A percentile compares a stretch with the other conserved stretches of the same genome.
Evolutionary conservation across 345 rosid genomes (phyloP).

Genomic region (Hibiscus trionum): DNA sequence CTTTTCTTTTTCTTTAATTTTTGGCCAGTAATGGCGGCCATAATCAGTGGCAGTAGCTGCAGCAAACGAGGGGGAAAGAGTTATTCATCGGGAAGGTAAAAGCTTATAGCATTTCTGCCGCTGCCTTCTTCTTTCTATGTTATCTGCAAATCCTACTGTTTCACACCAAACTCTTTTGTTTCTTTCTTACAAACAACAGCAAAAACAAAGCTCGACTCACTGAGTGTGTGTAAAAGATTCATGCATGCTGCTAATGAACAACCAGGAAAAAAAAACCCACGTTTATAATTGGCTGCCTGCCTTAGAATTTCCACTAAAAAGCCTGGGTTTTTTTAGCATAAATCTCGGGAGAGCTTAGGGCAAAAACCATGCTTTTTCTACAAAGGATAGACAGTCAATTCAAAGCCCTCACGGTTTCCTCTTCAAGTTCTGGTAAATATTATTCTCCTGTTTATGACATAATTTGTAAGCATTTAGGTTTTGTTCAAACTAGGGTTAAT

Average conservation of each 20-base stretch:
- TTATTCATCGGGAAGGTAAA: conserved; percentile 85
- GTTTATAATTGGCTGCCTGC: conserved; percentile 13
- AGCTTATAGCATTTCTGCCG: conserved; percentile 8
- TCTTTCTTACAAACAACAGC: not conserved
- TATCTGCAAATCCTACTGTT: conserved; percentile 8
- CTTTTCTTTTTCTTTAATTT: not conserved
- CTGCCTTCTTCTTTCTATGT: not conserved
- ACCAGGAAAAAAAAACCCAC: conserved; percentile 11
- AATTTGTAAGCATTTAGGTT: not conserved
- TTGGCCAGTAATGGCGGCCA: conserved; percentile 64
- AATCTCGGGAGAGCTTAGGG: conserved; percentile 68
- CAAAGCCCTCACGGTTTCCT: conserved; percentile 61
- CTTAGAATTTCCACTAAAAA: conserved; percentile 48
- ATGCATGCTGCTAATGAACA: conserved; percentile 4
- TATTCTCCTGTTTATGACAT: not conserved
- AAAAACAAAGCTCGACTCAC: not conserved
- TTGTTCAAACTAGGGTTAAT: not conserved
- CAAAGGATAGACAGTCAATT: conserved; percentile 78
- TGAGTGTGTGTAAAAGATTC: not conserved
- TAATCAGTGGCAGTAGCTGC: conserved; percentile 39
- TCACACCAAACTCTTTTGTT: not conserved
- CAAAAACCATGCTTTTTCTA: conserved; percentile 67
- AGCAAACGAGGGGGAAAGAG: conserved; percentile 32
- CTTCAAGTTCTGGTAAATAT: conserved; percentile 50
- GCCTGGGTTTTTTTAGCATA: conserved; percentile 65